Percentiles rank a stretch among this genome's conserved stretches.
Evolutionary conservation across 768 basidiomycete genomes (phyloP).

Genomic region (Kwoniella europaea): DNA sequence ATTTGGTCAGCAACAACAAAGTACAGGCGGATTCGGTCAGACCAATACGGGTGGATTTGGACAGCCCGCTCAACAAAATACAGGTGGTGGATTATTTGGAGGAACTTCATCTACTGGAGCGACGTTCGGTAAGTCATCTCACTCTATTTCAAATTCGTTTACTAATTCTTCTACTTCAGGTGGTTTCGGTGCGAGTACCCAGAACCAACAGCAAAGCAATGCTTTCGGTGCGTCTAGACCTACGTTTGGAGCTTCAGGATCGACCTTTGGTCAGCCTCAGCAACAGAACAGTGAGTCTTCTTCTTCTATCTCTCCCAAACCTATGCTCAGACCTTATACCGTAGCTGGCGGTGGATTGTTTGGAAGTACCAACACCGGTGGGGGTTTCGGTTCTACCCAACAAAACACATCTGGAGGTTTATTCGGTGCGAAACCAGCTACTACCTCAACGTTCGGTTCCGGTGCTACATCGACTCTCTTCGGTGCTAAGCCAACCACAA

Average conservation of each 20-base stretch:
- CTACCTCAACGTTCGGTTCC: conserved; percentile 60
- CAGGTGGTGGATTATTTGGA: conserved; percentile 40
- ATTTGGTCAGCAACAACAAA: conserved; percentile 57
- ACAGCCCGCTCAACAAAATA: conserved; percentile 26
- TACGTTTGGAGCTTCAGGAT: conserved; percentile 60
- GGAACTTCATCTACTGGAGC: conserved; percentile 17
- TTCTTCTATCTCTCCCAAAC: not conserved
- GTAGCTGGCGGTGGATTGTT: conserved; percentile 29
- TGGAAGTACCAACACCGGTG: conserved; percentile 27
- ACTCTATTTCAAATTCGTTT: not conserved
- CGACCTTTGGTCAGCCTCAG: conserved; percentile 67
- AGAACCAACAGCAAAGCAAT: conserved; percentile 57
- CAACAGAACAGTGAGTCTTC: conserved; percentile 18
- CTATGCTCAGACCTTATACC: not conserved
- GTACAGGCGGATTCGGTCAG: conserved; percentile 28
- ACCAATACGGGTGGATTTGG: conserved; percentile 22
- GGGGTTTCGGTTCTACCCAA: conserved; percentile 43
- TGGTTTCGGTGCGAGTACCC: conserved; percentile 64
- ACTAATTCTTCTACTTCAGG: conserved; percentile 49
- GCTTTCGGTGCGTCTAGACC: conserved; percentile 61
- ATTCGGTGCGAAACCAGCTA: conserved; percentile 60
- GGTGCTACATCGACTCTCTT: conserved; percentile 30
- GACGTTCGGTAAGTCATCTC: conserved; percentile 21
- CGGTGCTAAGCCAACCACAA: conserved; percentile 61
- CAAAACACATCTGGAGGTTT: conserved; percentile 30